These are phyloP conservation scores for Ustulina deusta DNA, from an alignment of 2,329 filamentous ascomycete genomes.

Conservation along the genomic window DNA sequence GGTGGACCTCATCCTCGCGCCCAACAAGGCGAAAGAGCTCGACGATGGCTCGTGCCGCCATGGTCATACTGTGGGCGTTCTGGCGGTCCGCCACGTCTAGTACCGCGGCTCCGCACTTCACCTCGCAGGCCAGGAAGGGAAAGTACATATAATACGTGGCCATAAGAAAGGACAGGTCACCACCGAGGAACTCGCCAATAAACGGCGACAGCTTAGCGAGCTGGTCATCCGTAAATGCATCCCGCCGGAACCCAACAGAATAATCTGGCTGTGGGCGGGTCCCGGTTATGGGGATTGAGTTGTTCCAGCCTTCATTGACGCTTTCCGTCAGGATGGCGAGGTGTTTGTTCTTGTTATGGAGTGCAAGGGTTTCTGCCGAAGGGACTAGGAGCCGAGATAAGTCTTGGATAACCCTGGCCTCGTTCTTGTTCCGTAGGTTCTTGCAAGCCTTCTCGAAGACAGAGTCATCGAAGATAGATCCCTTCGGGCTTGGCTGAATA, in stretches of 20 bases:
- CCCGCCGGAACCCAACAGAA: constrained; percentile 56
- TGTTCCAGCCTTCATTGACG: constrained; percentile 58
- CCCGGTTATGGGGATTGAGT: constrained; percentile 47
- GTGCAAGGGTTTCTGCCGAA: constrained; percentile 53
- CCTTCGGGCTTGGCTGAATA: constrained; percentile 42
- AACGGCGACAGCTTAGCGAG: constrained; percentile 56
- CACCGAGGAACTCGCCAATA: constrained; percentile 49
- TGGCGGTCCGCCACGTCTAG: constrained; percentile 56
- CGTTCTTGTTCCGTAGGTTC: constrained; percentile 52
- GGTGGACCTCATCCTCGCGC: constrained; percentile 54
- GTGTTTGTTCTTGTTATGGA: constrained; percentile 42
- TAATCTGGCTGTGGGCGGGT: constrained; percentile 59
- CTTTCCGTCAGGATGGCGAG: constrained; percentile 55
- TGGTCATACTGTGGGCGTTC: constrained; percentile 57
- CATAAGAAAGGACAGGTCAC: constrained; percentile 58
- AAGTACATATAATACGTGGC: constrained; percentile 62
- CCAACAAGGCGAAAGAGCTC: constrained; percentile 55
- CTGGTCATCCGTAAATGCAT: constrained; percentile 58
- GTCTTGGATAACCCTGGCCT: constrained; percentile 55
- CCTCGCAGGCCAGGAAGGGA: constrained; percentile 62
- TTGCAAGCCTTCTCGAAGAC: constrained; percentile 48
- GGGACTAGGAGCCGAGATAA: constrained; percentile 55
- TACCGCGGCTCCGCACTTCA: constrained; percentile 56
- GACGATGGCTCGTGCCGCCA: constrained; percentile 55
- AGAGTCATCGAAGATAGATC: constrained; percentile 55